A percentile compares a stretch with the other conserved stretches of the same genome.
These are phyloP conservation scores for Backusella liffmaniae DNA, from an alignment of 192 early-diverging fungal species.

Conservation along the genomic window DNA sequence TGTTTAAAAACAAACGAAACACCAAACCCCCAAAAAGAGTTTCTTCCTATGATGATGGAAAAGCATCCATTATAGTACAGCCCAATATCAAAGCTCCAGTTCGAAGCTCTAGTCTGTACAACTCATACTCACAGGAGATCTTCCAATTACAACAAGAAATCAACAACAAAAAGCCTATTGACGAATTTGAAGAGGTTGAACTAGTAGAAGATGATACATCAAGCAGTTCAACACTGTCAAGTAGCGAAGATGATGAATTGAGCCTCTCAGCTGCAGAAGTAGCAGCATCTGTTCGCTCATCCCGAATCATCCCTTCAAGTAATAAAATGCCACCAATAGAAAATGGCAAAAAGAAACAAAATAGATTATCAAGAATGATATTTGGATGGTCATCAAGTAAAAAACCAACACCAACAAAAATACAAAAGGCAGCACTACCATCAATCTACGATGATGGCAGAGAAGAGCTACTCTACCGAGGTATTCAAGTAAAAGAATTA, in stretches of 20 bases:
- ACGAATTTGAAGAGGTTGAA: background rate
- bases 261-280: background rate
- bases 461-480: background rate
- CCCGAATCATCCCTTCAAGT: background rate
- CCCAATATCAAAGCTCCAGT: background rate
- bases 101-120: constrained; percentile 1
- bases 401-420: background rate
- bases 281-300: background rate
- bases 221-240: background rate
- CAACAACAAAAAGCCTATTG: background rate
- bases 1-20: background rate
- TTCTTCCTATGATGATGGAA: background rate
- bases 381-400: background rate
- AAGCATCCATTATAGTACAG: background rate
- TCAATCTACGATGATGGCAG: background rate
- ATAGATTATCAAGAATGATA: background rate
- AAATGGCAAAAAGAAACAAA: background rate
- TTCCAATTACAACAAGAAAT: background rate
- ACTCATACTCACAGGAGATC: background rate
- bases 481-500: background rate
- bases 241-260: background rate
- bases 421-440: background rate
- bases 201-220: background rate
- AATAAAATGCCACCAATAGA: background rate
- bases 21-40: background rate